These are phyloP conservation scores for Atalantia buxifolia DNA, from an alignment of 345 rosid genomes.

Conservation along the genomic window DNA sequence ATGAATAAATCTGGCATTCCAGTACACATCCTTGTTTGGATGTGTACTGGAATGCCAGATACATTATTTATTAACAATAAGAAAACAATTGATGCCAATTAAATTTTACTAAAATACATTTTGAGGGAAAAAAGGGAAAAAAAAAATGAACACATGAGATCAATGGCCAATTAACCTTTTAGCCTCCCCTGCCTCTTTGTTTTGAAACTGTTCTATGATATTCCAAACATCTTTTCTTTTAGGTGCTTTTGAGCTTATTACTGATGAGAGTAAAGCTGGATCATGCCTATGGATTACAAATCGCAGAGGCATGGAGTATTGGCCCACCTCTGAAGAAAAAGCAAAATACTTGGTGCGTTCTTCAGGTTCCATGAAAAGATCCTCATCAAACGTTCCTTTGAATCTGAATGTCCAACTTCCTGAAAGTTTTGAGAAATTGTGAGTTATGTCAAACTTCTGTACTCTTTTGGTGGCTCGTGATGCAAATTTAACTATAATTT, in stretches of 20 bases:
- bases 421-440: conserved; percentile 77
- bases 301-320: conserved; percentile 88
- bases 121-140: neutral
- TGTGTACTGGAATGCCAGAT: neutral
- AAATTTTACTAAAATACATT: neutral
- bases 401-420: conserved; percentile 56
- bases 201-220: conserved; percentile 3
- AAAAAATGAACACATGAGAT: neutral
- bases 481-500: neutral
- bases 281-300: conserved; percentile 89
- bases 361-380: conserved; percentile 36
- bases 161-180: neutral
- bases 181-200: neutral
- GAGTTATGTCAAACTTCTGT: conserved; percentile 29
- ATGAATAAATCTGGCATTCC: neutral
- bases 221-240: conserved; percentile 4
- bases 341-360: conserved; percentile 58
- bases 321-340: conserved; percentile 76
- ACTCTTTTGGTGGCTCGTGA: neutral
- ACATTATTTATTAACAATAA: neutral
- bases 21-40: neutral
- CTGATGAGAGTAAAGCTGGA: conserved; percentile 76
- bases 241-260: conserved; percentile 94
- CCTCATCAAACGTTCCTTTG: conserved; percentile 33
- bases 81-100: neutral